Evolutionary conservation across 306 rosid species (phyloP).

Genomic region (Malus sieversii): DNA sequence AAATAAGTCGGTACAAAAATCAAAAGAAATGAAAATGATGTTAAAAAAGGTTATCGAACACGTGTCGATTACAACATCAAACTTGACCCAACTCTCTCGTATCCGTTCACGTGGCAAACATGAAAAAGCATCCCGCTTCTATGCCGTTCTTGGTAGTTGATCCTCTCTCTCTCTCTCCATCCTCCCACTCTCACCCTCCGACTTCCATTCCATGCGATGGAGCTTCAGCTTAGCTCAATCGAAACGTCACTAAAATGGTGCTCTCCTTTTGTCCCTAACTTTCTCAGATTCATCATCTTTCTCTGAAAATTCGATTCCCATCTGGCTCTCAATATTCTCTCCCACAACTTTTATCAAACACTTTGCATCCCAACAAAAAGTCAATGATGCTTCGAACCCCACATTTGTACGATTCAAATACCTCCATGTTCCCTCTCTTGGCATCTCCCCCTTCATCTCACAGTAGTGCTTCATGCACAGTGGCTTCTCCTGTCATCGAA

Average conservation of each 20-base stretch:
- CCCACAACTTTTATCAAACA: neutral
- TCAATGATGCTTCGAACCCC: constrained; percentile 51
- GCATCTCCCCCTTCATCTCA: constrained; percentile 17
- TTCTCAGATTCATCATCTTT: neutral
- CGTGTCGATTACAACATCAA: neutral
- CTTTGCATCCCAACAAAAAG: neutral
- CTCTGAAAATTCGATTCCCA: neutral
- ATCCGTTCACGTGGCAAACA: constrained; percentile 48
- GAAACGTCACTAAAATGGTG: neutral
- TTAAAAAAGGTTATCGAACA: neutral
- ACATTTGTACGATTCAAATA: constrained; percentile 32
- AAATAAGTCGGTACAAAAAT: neutral
- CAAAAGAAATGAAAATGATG: neutral
- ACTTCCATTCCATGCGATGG: neutral
- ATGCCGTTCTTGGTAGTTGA: neutral
- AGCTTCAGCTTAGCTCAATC: neutral
- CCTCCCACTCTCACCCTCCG: neutral
- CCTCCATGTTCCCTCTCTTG: constrained; percentile 27
- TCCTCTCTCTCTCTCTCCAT: neutral
- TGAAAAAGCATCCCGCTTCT: constrained; percentile 8
- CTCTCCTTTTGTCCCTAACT: neutral
- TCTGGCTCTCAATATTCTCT: neutral
- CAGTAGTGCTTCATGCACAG: constrained; percentile 15
- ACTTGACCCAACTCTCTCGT: neutral
- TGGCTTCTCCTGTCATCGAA: constrained; percentile 24